Percentiles rank a stretch among this genome's conserved stretches.
These are phyloP conservation scores for Daldinia grandis DNA, from an alignment of 495 filamentous ascomycete species.

Conservation along the genomic window DNA sequence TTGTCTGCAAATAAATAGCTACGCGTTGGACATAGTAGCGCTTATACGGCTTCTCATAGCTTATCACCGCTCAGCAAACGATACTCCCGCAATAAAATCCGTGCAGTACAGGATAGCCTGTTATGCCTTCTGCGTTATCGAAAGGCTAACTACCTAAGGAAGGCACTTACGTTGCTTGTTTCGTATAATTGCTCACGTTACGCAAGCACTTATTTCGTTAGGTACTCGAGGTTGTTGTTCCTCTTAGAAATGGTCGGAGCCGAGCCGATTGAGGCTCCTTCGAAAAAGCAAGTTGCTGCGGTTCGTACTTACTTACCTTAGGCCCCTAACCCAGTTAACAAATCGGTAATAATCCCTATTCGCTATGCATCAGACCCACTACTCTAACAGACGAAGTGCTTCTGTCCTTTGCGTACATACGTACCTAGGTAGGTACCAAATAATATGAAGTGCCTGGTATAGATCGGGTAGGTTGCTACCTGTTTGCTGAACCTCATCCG, in stretches of 20 bases:
- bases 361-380: conserved; percentile 22
- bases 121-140: neutral
- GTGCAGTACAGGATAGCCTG: neutral
- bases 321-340: neutral
- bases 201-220: conserved; percentile 1
- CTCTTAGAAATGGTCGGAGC: neutral
- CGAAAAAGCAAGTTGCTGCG: conserved; percentile 11
- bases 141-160: neutral
- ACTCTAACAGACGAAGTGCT: neutral
- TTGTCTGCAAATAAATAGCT: neutral
- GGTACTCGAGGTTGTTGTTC: neutral
- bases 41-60: neutral
- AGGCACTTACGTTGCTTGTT: neutral
- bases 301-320: neutral
- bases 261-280: conserved; percentile 12
- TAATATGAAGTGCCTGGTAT: neutral
- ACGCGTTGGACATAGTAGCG: neutral
- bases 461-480: neutral
- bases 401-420: neutral
- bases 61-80: neutral
- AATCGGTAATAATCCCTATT: conserved; percentile 28
- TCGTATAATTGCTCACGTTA: conserved; percentile 1
- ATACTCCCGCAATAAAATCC: neutral
- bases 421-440: neutral
- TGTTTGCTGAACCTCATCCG: neutral